Evolutionary conservation across 305 asterid species (phyloP), one percentile per base, ranked within the genome.

Genomic region (Ilex paraguariensis): DNA sequence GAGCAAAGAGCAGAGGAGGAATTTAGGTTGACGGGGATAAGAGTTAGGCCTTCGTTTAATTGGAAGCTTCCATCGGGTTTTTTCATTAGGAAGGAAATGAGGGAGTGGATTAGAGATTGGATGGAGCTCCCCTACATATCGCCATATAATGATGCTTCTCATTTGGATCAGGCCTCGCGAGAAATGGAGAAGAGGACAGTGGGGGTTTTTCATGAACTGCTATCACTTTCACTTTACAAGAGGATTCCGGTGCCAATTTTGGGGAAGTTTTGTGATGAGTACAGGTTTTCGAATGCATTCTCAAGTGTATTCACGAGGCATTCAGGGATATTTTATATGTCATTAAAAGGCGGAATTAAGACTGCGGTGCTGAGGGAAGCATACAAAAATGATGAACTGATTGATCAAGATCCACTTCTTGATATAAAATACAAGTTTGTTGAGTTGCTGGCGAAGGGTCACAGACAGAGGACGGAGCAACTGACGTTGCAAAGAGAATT

Each of bases 101-200:
- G 95, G 83, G 97, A 90, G 67, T 90, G 99, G 97, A 72, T 93
- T 58, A 81, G 87, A 71, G 96, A 93, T 70, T 93, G 97, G 97
- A 77, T 84, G 71, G 99, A 90, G 74, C 69, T 90, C 13, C 95
- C 96, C 9, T 93, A 90, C 70, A 66, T 87, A 57, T 93, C 97
- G 40, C 99, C 97, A 0, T 90, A 90, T 21, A 82, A 71, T 45
- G 96, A 93, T 59, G 83, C 57, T 13, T 84, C 87, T 1, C 78
- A 64, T 48, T 66, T 73, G 64, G 79, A 73, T 28, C 73, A 54
- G 17, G 62, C 79, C 0, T 79, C 84, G 3, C 68, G 77, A 57
- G 84, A 79, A 66, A 73, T 73, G 75, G 84, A 79, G 67, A 79
- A 79, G 79, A 77, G 97, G 69, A 84, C 78, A 70, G 97, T 93